Evolutionary conservation across 2,329 filamentous ascomycete genomes (phyloP).

Genomic region (Albophoma yamanashiensis): DNA sequence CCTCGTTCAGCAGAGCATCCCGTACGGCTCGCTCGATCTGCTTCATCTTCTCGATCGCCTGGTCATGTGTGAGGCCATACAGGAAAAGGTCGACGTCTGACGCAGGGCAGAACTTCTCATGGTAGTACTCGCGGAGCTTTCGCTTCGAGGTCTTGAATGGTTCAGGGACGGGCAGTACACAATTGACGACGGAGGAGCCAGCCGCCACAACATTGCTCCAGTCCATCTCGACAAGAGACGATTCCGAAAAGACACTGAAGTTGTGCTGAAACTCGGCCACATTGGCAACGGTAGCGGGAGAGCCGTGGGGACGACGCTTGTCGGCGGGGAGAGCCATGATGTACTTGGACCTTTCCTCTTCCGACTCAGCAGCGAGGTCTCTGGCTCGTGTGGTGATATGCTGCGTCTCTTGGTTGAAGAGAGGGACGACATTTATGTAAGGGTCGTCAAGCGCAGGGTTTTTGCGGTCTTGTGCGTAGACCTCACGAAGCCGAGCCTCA

Average conservation of each 20-base stretch:
- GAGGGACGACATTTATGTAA: slow-evolving; percentile 52
- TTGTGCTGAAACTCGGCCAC: slow-evolving; percentile 66
- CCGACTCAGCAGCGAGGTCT: slow-evolving; percentile 43
- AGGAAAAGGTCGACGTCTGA: slow-evolving; percentile 84
- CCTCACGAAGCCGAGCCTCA: slow-evolving; percentile 53
- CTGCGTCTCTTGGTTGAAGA: slow-evolving; percentile 48
- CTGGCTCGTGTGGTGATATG: slow-evolving; percentile 53
- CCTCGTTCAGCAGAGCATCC: slow-evolving; percentile 72
- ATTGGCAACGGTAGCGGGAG: slow-evolving; percentile 56
- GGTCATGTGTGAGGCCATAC: slow-evolving; percentile 65
- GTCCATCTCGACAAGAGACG: slow-evolving; percentile 61
- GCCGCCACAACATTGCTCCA: slow-evolving; percentile 78
- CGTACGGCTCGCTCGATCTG: slow-evolving; percentile 66
- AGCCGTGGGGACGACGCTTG: slow-evolving; percentile 50
- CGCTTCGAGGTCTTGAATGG: slow-evolving; percentile 52
- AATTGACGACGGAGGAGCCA: slow-evolving; percentile 72
- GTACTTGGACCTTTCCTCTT: slow-evolving; percentile 52
- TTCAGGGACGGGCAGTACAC: slow-evolving; percentile 59
- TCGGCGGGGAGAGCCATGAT: slow-evolving; percentile 56
- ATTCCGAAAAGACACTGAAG: slow-evolving; percentile 75
- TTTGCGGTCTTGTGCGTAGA: slow-evolving; percentile 57
- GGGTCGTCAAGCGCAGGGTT: slow-evolving; percentile 46
- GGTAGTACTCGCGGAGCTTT: slow-evolving; percentile 62
- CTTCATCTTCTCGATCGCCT: slow-evolving; percentile 75
- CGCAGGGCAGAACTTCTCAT: slow-evolving; percentile 69